These are phyloP conservation scores for Acacia concinna DNA, from an alignment of 331 rosid species.

Conservation along the genomic window DNA sequence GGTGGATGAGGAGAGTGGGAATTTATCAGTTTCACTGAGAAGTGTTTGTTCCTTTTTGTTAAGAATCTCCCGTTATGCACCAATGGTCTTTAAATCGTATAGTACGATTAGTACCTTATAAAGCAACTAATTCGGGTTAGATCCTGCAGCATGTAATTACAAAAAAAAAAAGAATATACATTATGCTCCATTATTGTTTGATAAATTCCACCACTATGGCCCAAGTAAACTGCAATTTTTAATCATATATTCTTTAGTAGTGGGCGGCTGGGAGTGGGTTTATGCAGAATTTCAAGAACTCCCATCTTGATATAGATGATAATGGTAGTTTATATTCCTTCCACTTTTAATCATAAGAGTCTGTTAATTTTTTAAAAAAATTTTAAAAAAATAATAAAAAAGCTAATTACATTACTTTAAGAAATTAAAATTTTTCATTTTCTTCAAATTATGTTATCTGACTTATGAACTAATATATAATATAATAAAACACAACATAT, in stretches of 20 bases:
- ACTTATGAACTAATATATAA: too few species aligned
- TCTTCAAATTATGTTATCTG: too few species aligned
- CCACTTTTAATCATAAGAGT: rapidly evolving
- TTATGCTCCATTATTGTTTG: conserved; percentile 4
- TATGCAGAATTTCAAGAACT: not conserved
- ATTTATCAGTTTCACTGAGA: not conserved
- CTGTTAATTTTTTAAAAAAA: not conserved
- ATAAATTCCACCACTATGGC: conserved; percentile 3
- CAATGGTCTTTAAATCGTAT: too few species aligned
- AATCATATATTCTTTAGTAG: not conserved
- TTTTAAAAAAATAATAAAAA: too few species aligned
- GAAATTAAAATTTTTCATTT: too few species aligned
- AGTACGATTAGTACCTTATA: too few species aligned
- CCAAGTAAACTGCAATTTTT: conserved; percentile 24
- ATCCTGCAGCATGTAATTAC: too few species aligned
- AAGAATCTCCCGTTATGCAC: not conserved
- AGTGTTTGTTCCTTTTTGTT: not conserved
- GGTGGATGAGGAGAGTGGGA: conserved; percentile 24
- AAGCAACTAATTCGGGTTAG: too few species aligned
- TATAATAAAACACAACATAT: too few species aligned
- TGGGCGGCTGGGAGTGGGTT: not conserved
- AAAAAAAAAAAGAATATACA: too few species aligned
- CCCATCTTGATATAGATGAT: not conserved
- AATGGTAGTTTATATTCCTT: not conserved
- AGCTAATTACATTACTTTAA: too few species aligned